Conservation (phyloP, 1,139 yeast species). For the Hyphopichia burtonii region DNA sequence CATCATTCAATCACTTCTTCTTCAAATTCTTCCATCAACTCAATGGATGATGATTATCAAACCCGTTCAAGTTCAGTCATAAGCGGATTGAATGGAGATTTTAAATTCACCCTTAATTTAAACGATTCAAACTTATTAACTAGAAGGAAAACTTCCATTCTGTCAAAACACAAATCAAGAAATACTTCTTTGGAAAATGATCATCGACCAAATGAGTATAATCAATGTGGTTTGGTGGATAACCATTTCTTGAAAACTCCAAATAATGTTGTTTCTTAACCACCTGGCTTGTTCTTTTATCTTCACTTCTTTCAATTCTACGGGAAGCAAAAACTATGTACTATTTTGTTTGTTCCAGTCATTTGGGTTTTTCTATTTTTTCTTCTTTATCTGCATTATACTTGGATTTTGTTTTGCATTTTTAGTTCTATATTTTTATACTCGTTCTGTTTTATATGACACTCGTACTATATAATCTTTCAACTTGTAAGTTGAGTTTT, state of each 20-base stretch:
- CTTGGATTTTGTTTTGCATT: too few relatives aligned
- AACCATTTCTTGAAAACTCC: neutral
- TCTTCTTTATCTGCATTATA: neutral
- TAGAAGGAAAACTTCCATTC: constrained; percentile 30
- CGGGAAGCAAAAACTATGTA: too few relatives aligned
- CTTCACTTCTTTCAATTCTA: too few relatives aligned
- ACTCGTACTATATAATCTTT: too few relatives aligned
- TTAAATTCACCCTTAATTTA: constrained; percentile 43
- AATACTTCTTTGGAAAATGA: neutral
- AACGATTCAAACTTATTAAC: constrained; percentile 43
- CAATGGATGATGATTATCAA: constrained; percentile 22
- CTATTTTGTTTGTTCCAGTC: too few relatives aligned
- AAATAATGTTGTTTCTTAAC: neutral
- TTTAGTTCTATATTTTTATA: too few relatives aligned
- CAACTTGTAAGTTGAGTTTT: too few relatives aligned
- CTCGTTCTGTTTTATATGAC: too few relatives aligned
- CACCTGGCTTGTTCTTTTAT: too few relatives aligned
- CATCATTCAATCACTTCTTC: constrained; percentile 7
- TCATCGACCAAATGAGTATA: neutral
- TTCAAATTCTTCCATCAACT: constrained; percentile 4
- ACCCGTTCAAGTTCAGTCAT: constrained; percentile 46
- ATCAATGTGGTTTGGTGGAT: neutral
- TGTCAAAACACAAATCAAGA: constrained; percentile 3
- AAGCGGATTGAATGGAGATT: constrained; percentile 39
- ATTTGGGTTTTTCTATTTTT: too few relatives aligned